phyloP scores from a whole-genome alignment of 352 stramenopile species.

The Sclerospora graminicola region DNA sequence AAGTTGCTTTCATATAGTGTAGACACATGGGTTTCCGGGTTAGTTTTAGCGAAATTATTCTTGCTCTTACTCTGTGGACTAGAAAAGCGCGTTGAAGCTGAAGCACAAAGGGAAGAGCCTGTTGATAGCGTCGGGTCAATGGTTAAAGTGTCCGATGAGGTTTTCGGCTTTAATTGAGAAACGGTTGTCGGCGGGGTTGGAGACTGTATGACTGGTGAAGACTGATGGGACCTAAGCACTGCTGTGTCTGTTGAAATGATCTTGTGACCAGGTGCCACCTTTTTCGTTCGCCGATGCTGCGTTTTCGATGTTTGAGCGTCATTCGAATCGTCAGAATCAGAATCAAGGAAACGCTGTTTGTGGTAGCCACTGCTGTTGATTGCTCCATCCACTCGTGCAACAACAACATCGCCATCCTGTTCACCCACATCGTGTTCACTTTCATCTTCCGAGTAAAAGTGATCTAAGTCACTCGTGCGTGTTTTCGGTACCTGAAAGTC shows the following conservation, averaged over 20 bases:
- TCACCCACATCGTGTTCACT: constrained; percentile 31
- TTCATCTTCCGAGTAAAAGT: constrained; percentile 75
- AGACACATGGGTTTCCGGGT: neutral
- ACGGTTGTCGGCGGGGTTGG: neutral
- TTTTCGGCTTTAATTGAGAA: constrained; percentile 7
- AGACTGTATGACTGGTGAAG: constrained; percentile 1
- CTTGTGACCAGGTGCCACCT: constrained; percentile 3
- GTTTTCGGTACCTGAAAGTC: constrained; percentile 66
- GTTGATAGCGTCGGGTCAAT: constrained; percentile 1
- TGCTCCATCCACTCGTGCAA: constrained; percentile 23
- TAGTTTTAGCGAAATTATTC: neutral
- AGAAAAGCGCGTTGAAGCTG: neutral
- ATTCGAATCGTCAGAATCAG: constrained; percentile 43
- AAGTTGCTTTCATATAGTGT: constrained; percentile 1
- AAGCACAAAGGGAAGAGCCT: constrained; percentile 2
- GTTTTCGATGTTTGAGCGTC: constrained; percentile 3
- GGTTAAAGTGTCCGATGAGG: constrained; percentile 1
- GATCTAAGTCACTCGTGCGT: constrained; percentile 47
- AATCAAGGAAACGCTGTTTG: constrained; percentile 70
- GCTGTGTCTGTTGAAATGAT: neutral
- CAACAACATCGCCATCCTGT: constrained; percentile 47
- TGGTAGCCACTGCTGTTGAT: constrained; percentile 28
- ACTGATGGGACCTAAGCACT: neutral
- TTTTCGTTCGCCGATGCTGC: constrained; percentile 3
- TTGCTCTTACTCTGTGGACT: constrained; percentile 6